Evolutionary conservation across 129 eudicot genomes (phyloP).

Genomic region (Arctium lappa): DNA sequence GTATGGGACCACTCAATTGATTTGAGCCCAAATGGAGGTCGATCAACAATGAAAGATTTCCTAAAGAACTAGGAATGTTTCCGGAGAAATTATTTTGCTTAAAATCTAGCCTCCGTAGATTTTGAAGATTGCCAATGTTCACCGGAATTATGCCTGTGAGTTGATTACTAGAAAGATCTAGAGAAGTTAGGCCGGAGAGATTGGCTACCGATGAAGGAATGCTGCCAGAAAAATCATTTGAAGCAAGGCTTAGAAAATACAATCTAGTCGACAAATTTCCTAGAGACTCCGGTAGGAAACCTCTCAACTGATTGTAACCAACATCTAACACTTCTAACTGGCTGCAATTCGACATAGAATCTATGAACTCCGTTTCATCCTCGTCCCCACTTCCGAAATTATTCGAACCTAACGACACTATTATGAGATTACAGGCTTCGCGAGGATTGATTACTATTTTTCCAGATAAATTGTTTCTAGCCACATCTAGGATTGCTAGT

Average conservation of each 20-base stretch:
- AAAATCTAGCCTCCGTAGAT: slow-evolving; percentile 17
- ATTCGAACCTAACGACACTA: slow-evolving; percentile 8
- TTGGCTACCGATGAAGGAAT: slow-evolving; percentile 28
- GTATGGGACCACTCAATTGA: slow-evolving; percentile 24
- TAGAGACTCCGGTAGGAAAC: slow-evolving; percentile 23
- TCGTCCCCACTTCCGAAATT: slow-evolving; percentile 35
- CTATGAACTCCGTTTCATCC: slow-evolving; percentile 28
- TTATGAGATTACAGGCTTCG: background rate
- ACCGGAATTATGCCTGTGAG: slow-evolving; percentile 20
- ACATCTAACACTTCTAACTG: slow-evolving; percentile 20
- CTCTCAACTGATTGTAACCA: slow-evolving; percentile 17
- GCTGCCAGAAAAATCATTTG: slow-evolving; percentile 16
- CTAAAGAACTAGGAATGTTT: slow-evolving; percentile 20
- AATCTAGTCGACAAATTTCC: slow-evolving; percentile 25
- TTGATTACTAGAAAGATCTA: slow-evolving; percentile 24
- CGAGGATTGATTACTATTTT: slow-evolving; percentile 25
- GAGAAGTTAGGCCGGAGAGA: slow-evolving; percentile 14
- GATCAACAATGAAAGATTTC: slow-evolving; percentile 22
- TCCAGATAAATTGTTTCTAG: slow-evolving; percentile 35
- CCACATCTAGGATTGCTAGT: slow-evolving; percentile 15
- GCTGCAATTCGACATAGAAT: slow-evolving; percentile 19
- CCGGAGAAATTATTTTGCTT: slow-evolving; percentile 19
- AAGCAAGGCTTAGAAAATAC: background rate
- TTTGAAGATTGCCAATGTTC: slow-evolving; percentile 22
- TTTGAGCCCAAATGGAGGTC: slow-evolving; percentile 20